Base-by-base conservation (phyloP, 1,284 basidiomycete genomes). In the Leccinum fuscescens region DNA sequence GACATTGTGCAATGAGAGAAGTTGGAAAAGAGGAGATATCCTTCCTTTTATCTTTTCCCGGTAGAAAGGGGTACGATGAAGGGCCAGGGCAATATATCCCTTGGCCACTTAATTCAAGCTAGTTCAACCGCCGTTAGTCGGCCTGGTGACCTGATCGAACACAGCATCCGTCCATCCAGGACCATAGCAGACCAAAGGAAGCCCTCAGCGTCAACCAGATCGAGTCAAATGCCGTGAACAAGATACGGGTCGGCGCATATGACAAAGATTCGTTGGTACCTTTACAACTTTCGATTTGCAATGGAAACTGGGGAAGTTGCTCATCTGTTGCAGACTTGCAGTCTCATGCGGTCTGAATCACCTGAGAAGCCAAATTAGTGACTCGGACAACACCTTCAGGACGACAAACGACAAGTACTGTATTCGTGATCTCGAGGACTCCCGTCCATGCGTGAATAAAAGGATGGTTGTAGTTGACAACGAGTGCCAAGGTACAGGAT, bases 141-240 rank as follows among this genome's bases (percentile, higher is more conserved):
- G n/a, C 15, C 33, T 24, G 8, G 17, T 29, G 54, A 24, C 24
- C 12, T 20, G 37, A 50, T 46, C 20, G 15, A 33, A 22, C 53
- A 65, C 50, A 52, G 62, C 60, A 22, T 44, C n/a, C 15, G 17
- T 33, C 29, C 29, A 29, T 29, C 29, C 29, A 29, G 29, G 29
- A 29, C 17, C 29, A 29, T 15, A 20, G 22, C 17, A 29, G 29
- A 46, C n/a, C 33, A 35, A 33, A 12, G 17, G 14, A 37, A 22
- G 1, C 14, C 37, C 17, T 33, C 12, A 11, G 20, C 29, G 24
- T 6, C 20, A 6, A 35, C 59, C 22, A 35, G 15, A 24, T 44
- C 6, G 5, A 17, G 14, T 9, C 22, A 31, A 52, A 49, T 9
- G 33, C 31, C 55, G 39, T 33, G 31, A 17, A n/a, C n/a, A 37